These are phyloP conservation scores for Rutstroemia sp. DNA, from an alignment of 2,329 filamentous ascomycete species.

Conservation along the genomic window DNA sequence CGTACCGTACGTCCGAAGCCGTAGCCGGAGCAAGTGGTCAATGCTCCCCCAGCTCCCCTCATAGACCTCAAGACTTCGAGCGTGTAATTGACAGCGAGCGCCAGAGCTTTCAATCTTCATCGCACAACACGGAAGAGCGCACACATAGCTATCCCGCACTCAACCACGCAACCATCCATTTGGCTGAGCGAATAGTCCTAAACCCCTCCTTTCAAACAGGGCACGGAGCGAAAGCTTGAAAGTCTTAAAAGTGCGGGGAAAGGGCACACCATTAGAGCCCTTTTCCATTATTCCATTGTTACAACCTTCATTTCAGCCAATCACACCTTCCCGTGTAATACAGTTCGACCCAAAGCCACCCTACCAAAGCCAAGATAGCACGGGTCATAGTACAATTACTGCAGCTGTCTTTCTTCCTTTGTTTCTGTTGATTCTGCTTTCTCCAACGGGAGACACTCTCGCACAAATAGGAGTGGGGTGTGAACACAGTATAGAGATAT, in stretches of 20 bases:
- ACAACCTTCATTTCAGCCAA: neutral
- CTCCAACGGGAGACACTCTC: neutral
- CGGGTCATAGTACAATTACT: neutral
- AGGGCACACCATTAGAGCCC: neutral
- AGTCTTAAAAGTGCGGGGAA: conserved; percentile 6
- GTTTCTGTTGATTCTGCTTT: conserved; percentile 4
- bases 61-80: neutral
- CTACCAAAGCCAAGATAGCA: neutral
- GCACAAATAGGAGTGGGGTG: neutral
- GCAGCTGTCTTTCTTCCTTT: conserved; percentile 8
- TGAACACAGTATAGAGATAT: neutral
- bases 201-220: neutral
- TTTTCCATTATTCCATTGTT: neutral
- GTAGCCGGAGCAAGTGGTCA: too few relatives aligned
- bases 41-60: too few relatives aligned
- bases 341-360: neutral
- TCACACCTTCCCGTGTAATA: conserved; percentile 1
- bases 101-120: neutral
- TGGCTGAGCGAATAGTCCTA: too few relatives aligned
- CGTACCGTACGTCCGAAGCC: too few relatives aligned
- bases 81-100: neutral
- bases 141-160: neutral
- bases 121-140: neutral
- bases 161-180: neutral
- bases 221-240: neutral